Evolutionary conservation across 2,329 filamentous ascomycete genomes (phyloP), one percentile per base, ranked within the genome.

Genomic region (Lithohypha guttulata): DNA sequence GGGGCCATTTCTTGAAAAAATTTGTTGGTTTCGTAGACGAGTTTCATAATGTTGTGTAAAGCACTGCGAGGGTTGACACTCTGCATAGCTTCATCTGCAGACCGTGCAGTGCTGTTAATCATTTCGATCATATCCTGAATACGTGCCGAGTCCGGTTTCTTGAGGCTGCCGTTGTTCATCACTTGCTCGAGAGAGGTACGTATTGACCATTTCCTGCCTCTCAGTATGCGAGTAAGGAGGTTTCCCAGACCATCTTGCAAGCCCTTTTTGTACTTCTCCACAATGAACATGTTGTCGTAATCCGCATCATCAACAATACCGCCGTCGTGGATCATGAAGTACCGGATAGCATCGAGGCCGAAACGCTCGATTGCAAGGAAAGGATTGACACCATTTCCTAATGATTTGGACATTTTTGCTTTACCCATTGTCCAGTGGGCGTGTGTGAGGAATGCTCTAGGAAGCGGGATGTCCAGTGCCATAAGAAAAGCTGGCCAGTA

Each of bases 401-500:
- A 76, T 1, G 84, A 93, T 60, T 98, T 98, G 45, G 87, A 89
- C 87, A 98, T 98, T 61, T 98, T 98, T 51, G 79, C 75, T 38
- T 77, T 77, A 41, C 83, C 84, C 63, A 98, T 79, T 10, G 86
- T 93, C 91, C 93, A 98, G 59, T 98, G 91, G 2, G 81, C 86
- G 57, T 98, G 91, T 37, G 84, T 84, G 2, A 98, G 67, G 21
- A 98, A 74, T 46, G 78, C 77, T 54, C 78, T 80, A 1, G 91
- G 85, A 1, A 83, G 66, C 1, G 84, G 81, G 3, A 96, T 68
- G 36, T 79, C 78, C 10, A 95, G 67, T 1, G 91, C 89, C 71
- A 98, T 81, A 11, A 98, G 76, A 51, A 98, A 81, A 3, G 91
- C 91, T 0, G 91, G 91, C 91, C 93, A 98, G 67, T 98, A 98